These are phyloP conservation scores for Botryotinia convoluta DNA, from an alignment of 2,329 filamentous ascomycete genomes.

Conservation along the genomic window DNA sequence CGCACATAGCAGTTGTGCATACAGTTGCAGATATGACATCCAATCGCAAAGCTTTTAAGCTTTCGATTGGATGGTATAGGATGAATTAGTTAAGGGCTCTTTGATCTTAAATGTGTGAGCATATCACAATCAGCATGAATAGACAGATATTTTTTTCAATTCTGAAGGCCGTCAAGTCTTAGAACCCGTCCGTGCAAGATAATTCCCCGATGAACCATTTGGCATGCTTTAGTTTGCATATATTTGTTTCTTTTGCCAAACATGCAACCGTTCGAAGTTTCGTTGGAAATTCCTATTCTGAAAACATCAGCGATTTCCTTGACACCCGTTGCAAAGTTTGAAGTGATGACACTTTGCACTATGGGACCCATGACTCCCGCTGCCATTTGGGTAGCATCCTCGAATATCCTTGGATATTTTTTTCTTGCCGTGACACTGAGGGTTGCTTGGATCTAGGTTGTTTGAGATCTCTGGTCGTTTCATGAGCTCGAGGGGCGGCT, in stretches of 20 bases:
- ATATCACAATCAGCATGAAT: neutral
- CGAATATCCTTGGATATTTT: neutral
- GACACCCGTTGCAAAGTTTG: conserved; percentile 18
- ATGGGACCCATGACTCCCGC: conserved; percentile 12
- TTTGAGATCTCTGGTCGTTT: conserved; percentile 17
- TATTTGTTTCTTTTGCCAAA: conserved; percentile 3
- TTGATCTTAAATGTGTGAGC: neutral
- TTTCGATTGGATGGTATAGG: neutral
- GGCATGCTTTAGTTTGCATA: neutral
- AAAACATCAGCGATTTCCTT: conserved; percentile 19
- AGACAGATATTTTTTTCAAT: neutral
- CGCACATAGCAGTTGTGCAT: neutral
- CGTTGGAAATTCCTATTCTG: conserved; percentile 12
- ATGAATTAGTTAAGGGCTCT: neutral
- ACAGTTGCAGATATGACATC: neutral
- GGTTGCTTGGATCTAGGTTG: conserved; percentile 15
- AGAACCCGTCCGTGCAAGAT: neutral
- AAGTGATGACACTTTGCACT: conserved; percentile 20
- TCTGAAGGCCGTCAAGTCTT: neutral
- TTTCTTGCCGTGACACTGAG: conserved; percentile 7
- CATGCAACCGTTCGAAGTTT: conserved; percentile 12
- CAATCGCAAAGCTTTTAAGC: neutral
- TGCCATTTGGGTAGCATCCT: conserved; percentile 18
- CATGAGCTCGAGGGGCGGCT: conserved; percentile 10
- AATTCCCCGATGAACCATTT: conserved; percentile 13